Evolutionary conservation across 768 basidiomycete genomes (phyloP).

Genomic region (Crassisporium funariophilum): DNA sequence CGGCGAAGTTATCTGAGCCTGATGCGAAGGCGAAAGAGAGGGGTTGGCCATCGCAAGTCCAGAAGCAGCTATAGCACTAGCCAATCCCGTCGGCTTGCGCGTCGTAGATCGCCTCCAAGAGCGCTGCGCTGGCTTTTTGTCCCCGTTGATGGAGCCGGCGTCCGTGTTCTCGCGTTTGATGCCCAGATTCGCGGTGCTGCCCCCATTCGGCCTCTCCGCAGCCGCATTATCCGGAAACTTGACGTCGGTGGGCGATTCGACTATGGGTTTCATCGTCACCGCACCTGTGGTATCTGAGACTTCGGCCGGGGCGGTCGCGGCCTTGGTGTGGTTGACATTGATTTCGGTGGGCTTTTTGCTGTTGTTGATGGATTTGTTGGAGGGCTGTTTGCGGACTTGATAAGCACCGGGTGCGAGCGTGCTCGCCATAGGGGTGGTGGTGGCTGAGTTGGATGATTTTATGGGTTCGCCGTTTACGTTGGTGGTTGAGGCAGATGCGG

Average conservation of each 20-base stretch:
- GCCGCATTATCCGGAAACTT: slow-evolving; percentile 20
- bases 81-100: slow-evolving; percentile 60
- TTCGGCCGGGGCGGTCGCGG: slow-evolving; percentile 6
- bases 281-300: slow-evolving; percentile 12
- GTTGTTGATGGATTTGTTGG: slow-evolving; percentile 38
- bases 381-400: slow-evolving; percentile 35
- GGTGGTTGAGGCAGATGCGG: too few relatives aligned
- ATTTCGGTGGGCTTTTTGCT: slow-evolving; percentile 31
- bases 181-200: slow-evolving; percentile 11
- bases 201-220: slow-evolving; percentile 12
- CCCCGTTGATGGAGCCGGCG: slow-evolving; percentile 16
- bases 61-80: slow-evolving; percentile 66
- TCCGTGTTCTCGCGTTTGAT: slow-evolving; percentile 15
- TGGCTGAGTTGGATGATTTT: slow-evolving; percentile 15
- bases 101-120: slow-evolving; percentile 45
- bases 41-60: slow-evolving; percentile 69
- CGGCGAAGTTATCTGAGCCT: slow-evolving; percentile 35
- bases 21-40: slow-evolving; percentile 48
- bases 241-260: slow-evolving; percentile 49
- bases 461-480: too few relatives aligned
- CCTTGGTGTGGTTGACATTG: slow-evolving; percentile 14
- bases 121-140: slow-evolving; percentile 41
- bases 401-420: slow-evolving; percentile 25
- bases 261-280: slow-evolving; percentile 34
- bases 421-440: slow-evolving; percentile 21